Evolutionary conservation across 2,329 filamentous ascomycete species (phyloP).

Genomic region (Gaeumannomyces tritici): DNA sequence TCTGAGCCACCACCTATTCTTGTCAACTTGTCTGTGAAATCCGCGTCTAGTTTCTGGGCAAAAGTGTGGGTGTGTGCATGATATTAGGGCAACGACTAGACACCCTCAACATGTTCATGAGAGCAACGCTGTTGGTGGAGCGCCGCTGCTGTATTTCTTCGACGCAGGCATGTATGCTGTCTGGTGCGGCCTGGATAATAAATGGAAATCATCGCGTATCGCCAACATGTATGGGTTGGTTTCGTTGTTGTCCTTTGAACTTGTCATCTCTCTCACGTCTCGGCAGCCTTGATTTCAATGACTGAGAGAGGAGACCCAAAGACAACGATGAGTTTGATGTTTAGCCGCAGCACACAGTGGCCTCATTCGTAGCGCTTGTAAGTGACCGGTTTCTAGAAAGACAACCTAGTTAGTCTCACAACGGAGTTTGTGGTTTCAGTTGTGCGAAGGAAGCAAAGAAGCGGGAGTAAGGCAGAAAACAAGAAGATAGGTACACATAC

Average conservation of each 20-base stretch:
- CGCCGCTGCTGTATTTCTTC: too few relatives aligned
- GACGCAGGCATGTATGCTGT: not conserved
- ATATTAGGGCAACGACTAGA: too few relatives aligned
- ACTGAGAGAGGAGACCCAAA: not conserved
- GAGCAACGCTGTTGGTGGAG: too few relatives aligned
- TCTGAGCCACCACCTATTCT: not conserved
- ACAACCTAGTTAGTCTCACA: not conserved
- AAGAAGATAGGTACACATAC: constrained; percentile 8
- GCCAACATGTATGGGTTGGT: not conserved
- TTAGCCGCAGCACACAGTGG: constrained; percentile 17
- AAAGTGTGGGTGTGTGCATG: too few relatives aligned
- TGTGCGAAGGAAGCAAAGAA: not conserved
- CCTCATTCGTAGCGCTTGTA: constrained; percentile 15
- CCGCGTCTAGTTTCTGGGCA: not conserved
- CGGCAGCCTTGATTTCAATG: not conserved
- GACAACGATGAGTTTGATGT: not conserved
- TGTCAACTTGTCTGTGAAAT: not conserved
- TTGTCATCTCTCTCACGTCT: too few relatives aligned
- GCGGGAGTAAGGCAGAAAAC: too few relatives aligned
- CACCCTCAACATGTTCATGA: too few relatives aligned
- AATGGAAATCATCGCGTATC: not conserved
- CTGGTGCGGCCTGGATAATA: not conserved
- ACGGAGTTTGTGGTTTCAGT: not conserved
- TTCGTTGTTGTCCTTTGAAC: too few relatives aligned
- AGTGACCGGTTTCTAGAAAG: not conserved